Conservation (phyloP, 2,329 filamentous ascomycete genomes). For the Talaromyces sp. region DNA sequence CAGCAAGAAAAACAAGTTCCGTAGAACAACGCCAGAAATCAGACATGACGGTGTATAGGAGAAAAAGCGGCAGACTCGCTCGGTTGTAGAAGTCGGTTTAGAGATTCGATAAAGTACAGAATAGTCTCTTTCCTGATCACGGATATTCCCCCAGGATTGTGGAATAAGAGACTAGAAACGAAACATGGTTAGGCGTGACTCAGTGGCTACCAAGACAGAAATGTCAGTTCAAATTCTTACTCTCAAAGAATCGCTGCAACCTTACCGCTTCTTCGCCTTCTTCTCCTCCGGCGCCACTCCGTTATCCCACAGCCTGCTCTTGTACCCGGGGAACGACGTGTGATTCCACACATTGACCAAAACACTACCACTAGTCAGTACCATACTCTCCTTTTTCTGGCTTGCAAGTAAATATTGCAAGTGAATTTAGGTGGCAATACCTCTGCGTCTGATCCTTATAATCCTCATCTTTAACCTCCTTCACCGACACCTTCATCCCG, state of each 20-base stretch:
- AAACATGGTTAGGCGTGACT: neutral
- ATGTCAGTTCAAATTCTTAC: neutral
- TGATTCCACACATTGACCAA: conserved; percentile 47
- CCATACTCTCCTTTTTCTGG: neutral
- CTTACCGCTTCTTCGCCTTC: conserved; percentile 4
- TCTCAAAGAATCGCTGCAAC: neutral
- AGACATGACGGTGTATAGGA: neutral
- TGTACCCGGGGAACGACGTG: conserved; percentile 41
- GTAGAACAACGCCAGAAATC: neutral
- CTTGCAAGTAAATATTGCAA: too few species aligned
- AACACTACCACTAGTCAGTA: conserved; percentile 25
- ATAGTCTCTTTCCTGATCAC: neutral
- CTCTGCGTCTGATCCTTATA: conserved; percentile 57
- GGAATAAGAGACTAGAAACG: neutral
- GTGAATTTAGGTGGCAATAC: conserved; percentile 20
- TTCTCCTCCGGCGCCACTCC: conserved; percentile 4
- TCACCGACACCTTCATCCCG: conserved; percentile 56
- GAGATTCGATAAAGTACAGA: neutral
- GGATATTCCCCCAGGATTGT: neutral
- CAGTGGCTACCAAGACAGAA: neutral
- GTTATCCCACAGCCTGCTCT: conserved; percentile 35
- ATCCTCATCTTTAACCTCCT: conserved; percentile 51
- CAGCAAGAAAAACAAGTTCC: neutral
- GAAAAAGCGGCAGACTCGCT: neutral
- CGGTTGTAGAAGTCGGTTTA: neutral